A percentile compares a stretch with the other conserved stretches of the same genome.
Conservation (phyloP, 495 filamentous ascomycete species). For the Evernia prunastri region DNA sequence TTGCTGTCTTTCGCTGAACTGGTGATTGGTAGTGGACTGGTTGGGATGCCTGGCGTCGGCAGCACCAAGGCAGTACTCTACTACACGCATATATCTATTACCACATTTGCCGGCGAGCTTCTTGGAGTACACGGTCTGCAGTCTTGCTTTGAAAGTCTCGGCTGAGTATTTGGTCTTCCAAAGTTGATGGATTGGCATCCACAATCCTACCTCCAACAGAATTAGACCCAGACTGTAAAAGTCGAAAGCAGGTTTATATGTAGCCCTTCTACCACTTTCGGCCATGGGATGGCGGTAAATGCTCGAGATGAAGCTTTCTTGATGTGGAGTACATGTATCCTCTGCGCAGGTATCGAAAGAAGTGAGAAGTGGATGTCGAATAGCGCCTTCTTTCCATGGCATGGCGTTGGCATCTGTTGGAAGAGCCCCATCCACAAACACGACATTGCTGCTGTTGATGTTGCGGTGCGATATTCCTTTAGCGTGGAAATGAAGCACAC, state of each 20-base stretch:
- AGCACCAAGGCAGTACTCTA: slow-evolving; percentile 71
- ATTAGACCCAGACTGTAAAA: slow-evolving; percentile 80
- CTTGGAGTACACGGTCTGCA: slow-evolving; percentile 56
- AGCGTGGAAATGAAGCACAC: slow-evolving; percentile 67
- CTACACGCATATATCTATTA: slow-evolving; percentile 69
- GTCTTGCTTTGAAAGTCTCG: slow-evolving; percentile 54
- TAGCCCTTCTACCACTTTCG: slow-evolving; percentile 23
- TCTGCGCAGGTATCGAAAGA: slow-evolving; percentile 76
- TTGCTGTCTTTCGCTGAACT: slow-evolving; percentile 5
- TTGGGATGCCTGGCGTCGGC: slow-evolving; percentile 43
- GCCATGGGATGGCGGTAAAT: slow-evolving; percentile 70
- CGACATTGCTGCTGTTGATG: slow-evolving; percentile 70
- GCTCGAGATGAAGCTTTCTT: slow-evolving; percentile 47
- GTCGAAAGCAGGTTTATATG: slow-evolving; percentile 55
- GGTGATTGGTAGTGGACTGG: background rate
- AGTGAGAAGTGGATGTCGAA: slow-evolving; percentile 69
- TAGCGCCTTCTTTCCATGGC: slow-evolving; percentile 47
- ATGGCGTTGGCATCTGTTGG: slow-evolving; percentile 26
- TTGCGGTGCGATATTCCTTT: slow-evolving; percentile 73
- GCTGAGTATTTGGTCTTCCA: slow-evolving; percentile 63
- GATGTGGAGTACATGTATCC: slow-evolving; percentile 46
- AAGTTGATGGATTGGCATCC: slow-evolving; percentile 65
- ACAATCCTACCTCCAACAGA: slow-evolving; percentile 79
- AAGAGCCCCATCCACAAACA: slow-evolving; percentile 61
- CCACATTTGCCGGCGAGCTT: slow-evolving; percentile 68